phyloP scores from a whole-genome alignment of 805 yeast species.

The Starmerella vitae region DNA sequence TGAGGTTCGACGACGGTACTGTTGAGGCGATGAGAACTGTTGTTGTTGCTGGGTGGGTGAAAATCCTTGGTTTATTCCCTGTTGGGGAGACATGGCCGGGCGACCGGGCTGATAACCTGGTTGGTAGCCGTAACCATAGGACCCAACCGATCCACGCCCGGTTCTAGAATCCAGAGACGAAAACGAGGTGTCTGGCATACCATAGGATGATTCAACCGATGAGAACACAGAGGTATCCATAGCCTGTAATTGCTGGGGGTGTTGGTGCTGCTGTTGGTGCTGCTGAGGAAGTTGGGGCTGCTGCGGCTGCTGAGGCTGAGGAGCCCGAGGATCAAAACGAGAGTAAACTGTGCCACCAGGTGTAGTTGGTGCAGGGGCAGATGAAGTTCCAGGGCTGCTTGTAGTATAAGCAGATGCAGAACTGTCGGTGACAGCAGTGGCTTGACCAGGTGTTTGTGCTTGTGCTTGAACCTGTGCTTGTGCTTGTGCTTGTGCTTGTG shows the following conservation, averaged over 20 bases:
- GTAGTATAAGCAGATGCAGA: not conserved
- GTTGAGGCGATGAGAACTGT: not conserved
- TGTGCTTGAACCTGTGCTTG: not conserved
- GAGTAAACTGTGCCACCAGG: constrained; percentile 18
- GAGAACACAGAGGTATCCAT: not conserved
- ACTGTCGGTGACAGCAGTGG: not conserved
- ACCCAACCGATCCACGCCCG: not conserved
- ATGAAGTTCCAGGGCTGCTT: not conserved
- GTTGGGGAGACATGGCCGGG: not conserved
- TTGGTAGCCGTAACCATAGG: not conserved
- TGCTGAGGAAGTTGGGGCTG: constrained; percentile 2
- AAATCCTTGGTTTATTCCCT: not conserved
- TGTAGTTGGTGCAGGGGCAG: constrained; percentile 6
- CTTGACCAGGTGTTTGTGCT: not conserved
- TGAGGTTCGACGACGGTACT: constrained; percentile 11
- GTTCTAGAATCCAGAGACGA: not conserved
- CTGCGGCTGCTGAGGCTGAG: constrained; percentile 2
- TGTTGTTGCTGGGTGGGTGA: not conserved
- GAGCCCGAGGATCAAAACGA: constrained; percentile 17
- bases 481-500: not conserved
- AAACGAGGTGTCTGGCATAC: not conserved
- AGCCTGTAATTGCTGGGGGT: constrained; percentile 3
- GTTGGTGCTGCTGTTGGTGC: constrained; percentile 9
- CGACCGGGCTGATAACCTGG: not conserved
- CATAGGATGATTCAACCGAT: not conserved